Evolutionary conservation across 1,139 yeast genomes (phyloP), one percentile per base, ranked within the genome.

Genomic region (Suhomyces wounanorum): DNA sequence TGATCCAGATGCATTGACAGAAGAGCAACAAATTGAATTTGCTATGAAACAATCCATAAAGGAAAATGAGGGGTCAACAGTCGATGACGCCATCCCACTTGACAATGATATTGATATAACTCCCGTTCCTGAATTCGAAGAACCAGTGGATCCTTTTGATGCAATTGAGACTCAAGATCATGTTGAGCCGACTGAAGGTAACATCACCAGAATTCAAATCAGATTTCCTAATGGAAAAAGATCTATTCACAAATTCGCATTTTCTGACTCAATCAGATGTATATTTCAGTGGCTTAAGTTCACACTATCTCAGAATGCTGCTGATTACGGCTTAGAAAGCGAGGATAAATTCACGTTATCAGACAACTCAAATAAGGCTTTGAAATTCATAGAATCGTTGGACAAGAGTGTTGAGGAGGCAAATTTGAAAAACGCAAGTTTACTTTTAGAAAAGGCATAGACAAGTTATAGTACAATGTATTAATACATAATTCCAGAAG

Each of bases 171-270:
- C 94, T 0, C 59, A 64, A 0, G 75, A 77, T 35, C 84, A 84
- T 52, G 70, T 70, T 0, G 96, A 89, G 57, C 91, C 94, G 0
- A 74, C 78, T n/a, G 78, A 84, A 0, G 77, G 78, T 3, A 68
- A 79, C 1, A 79, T 83, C 1, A 89, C 97, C 1, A 75, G 99
- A 59, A 81, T 95, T 23, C 99, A 94, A 67, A 79, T 95, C 18
- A 78, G 98, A 52, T 81, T 90, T 41, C 96, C 95, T 16, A 91
- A 87, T 60, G 98, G 98, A 21, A 80, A 85, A 50, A 76, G 98
- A 55, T 71, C 87, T 13, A 86, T 94, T n/a, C 85, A 90, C 52
- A 80, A 90, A 56, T 88, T 94, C 61, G 70, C 69, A 13, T 61
- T 79, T 9, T 63, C 71, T 4, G 59, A 55, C 21, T 69, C 76